Percentiles rank a stretch among this genome's conserved stretches.
Conservation (phyloP, 768 basidiomycete genomes). For the Agrocybe praecox region DNA sequence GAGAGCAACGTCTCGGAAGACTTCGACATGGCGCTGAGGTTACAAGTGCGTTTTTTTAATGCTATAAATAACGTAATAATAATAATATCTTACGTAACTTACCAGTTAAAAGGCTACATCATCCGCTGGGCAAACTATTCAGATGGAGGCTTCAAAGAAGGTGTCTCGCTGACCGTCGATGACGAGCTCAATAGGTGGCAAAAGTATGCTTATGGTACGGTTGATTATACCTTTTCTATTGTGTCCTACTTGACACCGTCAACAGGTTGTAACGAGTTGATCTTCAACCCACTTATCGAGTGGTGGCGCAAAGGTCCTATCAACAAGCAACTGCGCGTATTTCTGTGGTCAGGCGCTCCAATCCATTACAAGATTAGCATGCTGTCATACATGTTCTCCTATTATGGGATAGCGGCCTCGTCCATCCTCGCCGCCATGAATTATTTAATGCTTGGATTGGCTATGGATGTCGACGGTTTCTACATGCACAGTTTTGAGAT, state of each 20-base stretch:
- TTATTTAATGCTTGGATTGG: conserved; percentile 69
- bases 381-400: conserved; percentile 71
- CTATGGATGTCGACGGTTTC: conserved; percentile 65
- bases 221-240: conserved; percentile 1
- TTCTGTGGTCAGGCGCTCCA: conserved; percentile 77
- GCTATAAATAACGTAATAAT: conserved; percentile 6
- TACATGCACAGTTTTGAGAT: conserved; percentile 76
- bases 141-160: conserved; percentile 87
- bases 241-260: neutral
- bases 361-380: conserved; percentile 84
- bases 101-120: conserved; percentile 62
- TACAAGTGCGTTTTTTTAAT: conserved; percentile 40
- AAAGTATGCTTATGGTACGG: conserved; percentile 76
- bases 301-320: conserved; percentile 86
- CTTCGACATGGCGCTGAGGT: conserved; percentile 77
- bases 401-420: conserved; percentile 67
- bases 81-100: neutral
- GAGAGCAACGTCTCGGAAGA: conserved; percentile 84
- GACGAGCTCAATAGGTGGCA: conserved; percentile 95
- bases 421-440: conserved; percentile 66
- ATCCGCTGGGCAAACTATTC: conserved; percentile 89
- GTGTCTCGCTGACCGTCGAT: conserved; percentile 85
- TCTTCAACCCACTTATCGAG: conserved; percentile 80
- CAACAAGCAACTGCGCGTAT: conserved; percentile 75
- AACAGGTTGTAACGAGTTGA: conserved; percentile 73